phyloP scores from a whole-genome alignment of 306 rosid species.

The Crotalaria pallida region DNA sequence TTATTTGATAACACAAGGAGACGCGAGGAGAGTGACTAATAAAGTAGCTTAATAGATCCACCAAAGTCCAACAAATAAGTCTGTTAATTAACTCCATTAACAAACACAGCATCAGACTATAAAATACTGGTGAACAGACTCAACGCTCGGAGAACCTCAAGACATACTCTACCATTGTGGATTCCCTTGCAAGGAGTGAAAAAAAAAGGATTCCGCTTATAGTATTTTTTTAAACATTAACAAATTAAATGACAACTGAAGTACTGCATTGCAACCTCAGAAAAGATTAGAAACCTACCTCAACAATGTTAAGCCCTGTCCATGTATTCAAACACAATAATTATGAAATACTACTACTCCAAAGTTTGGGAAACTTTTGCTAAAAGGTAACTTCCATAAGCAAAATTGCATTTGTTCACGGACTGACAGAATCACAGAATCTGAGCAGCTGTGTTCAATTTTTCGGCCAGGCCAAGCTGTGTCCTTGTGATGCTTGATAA shows the following conservation, averaged over 20 bases:
- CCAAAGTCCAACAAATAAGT: too few relatives aligned
- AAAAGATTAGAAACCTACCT: constrained; percentile 21
- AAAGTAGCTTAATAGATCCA: too few relatives aligned
- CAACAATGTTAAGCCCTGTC: background rate
- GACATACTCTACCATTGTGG: too few relatives aligned
- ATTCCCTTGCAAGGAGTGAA: too few relatives aligned
- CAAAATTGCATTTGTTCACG: background rate
- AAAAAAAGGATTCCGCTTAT: background rate
- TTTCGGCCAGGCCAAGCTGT: constrained; percentile 77
- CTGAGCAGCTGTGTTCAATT: constrained; percentile 94
- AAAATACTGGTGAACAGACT: too few relatives aligned
- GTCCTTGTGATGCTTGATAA: constrained; percentile 88
- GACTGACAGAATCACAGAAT: constrained; percentile 45
- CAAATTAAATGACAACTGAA: constrained; percentile 4
- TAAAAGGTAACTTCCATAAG: background rate
- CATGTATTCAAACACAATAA: background rate
- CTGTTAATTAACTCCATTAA: too few relatives aligned
- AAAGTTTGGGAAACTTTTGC: background rate
- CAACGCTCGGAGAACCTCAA: too few relatives aligned
- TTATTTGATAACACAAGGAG: too few relatives aligned
- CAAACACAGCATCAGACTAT: too few relatives aligned
- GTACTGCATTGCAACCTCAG: background rate
- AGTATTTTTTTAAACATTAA: background rate
- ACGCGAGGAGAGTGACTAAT: too few relatives aligned
- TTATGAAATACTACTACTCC: background rate